Conservation (phyloP, 768 basidiomycete genomes). For the Termitomyces sp. region DNA sequence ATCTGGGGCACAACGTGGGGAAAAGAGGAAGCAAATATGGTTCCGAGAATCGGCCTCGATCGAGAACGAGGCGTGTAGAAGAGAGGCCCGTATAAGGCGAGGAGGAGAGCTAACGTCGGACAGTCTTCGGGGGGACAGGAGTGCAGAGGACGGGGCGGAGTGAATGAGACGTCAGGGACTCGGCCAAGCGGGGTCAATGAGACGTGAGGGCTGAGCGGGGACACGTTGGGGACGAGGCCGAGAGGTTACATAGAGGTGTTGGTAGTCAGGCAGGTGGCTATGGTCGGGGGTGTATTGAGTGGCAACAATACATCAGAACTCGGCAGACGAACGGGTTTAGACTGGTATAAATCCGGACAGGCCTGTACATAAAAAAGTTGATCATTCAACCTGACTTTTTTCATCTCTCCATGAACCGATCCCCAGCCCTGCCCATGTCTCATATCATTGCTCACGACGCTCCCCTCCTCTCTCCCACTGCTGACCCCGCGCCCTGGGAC, state of each 20-base stretch:
- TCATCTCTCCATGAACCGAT: slow-evolving; percentile 21
- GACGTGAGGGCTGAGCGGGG: no score
- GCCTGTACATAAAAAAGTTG: slow-evolving; percentile 21
- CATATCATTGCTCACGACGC: slow-evolving; percentile 57
- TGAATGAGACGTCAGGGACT: no score
- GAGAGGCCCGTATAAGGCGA: slow-evolving; percentile 11
- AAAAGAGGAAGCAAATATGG: slow-evolving; percentile 11
- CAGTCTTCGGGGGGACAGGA: slow-evolving; percentile 16
- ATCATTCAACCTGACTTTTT: slow-evolving; percentile 19
- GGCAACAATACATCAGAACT: slow-evolving; percentile 6
- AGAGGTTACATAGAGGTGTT: background rate
- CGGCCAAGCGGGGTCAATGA: no score
- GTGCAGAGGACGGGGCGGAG: background rate
- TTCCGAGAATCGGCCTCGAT: slow-evolving; percentile 23
- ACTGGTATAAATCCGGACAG: slow-evolving; percentile 28
- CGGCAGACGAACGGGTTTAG: slow-evolving; percentile 17
- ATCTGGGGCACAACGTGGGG: slow-evolving; percentile 20
- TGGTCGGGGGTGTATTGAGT: background rate
- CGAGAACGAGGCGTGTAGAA: slow-evolving; percentile 15
- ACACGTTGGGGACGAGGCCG: no score
- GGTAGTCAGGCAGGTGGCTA: background rate
- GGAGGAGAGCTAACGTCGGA: slow-evolving; percentile 6
- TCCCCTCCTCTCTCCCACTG: slow-evolving; percentile 50
- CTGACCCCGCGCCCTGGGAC: slow-evolving; percentile 46
- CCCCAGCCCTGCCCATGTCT: slow-evolving; percentile 45